phyloP scores from a whole-genome alignment of 108 stramenopile species.

The Pseudonitzschia pungens region DNA sequence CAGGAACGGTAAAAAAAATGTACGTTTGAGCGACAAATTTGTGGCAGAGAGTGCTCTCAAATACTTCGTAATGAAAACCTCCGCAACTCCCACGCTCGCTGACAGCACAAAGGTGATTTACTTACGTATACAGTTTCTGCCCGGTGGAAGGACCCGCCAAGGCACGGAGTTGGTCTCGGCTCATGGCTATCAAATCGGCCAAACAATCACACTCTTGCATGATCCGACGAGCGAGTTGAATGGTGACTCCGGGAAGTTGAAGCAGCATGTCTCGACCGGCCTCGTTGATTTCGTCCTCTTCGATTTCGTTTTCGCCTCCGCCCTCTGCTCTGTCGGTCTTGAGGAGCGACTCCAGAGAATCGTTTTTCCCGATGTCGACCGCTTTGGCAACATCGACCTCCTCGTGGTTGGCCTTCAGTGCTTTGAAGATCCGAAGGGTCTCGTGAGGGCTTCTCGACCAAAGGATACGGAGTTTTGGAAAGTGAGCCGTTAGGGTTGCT shows the following conservation, averaged over 20 bases:
- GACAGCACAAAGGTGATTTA: neutral
- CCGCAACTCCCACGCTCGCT: neutral
- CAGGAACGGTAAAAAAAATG: neutral
- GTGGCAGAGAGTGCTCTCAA: neutral
- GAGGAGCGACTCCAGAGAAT: conserved; percentile 70
- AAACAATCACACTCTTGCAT: conserved; percentile 85
- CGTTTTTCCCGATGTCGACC: conserved; percentile 76
- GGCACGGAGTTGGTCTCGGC: conserved; percentile 68
- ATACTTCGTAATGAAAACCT: too few relatives aligned
- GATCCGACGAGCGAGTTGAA: conserved; percentile 76
- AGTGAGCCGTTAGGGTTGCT: conserved; percentile 79
- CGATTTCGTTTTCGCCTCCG: conserved; percentile 58
- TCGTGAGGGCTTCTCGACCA: conserved; percentile 95
- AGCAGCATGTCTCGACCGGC: conserved; percentile 87
- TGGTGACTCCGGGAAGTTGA: conserved; percentile 87
- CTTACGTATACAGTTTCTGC: conserved; percentile 82
- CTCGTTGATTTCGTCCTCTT: conserved; percentile 79
- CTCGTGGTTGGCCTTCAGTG: conserved; percentile 78
- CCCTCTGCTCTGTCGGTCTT: conserved; percentile 18
- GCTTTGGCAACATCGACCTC: conserved; percentile 87
- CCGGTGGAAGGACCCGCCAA: conserved; percentile 83
- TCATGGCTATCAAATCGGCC: conserved; percentile 76
- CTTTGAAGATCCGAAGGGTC: conserved; percentile 88
- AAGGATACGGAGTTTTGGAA: conserved; percentile 90
- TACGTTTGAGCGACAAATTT: neutral